phyloP scores from a whole-genome alignment of 768 basidiomycete species.

The Tricholomella constricta region DNA sequence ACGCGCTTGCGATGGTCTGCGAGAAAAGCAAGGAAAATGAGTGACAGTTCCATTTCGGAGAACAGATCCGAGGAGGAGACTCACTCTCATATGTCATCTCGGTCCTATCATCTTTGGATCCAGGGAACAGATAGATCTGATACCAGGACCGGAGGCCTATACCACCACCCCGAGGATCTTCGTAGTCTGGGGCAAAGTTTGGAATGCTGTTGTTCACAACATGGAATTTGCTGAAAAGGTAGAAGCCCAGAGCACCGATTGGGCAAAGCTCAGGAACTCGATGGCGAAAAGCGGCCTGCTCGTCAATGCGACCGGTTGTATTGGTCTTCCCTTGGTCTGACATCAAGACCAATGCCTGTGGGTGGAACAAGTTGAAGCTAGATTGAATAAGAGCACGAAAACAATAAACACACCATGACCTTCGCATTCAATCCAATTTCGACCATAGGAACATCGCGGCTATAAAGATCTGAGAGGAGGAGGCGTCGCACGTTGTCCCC shows the following conservation, averaged over 20 bases:
- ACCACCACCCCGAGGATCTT: conserved; percentile 5
- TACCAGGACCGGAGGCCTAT: conserved; percentile 29
- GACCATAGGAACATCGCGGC: too few species aligned
- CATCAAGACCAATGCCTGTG: too few species aligned
- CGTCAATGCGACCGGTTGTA: conserved; percentile 23
- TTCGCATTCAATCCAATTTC: too few species aligned
- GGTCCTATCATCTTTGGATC: background rate
- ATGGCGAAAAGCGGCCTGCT: conserved; percentile 28
- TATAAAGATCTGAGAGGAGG: too few species aligned
- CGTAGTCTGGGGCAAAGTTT: conserved; percentile 18
- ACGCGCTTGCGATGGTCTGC: conserved; percentile 28
- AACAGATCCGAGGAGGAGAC: conserved; percentile 5
- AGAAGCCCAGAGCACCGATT: conserved; percentile 6
- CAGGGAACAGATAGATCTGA: conserved; percentile 3
- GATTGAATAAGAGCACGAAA: too few species aligned
- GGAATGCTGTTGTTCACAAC: conserved; percentile 13
- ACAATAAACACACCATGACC: too few species aligned
- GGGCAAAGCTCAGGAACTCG: conserved; percentile 25
- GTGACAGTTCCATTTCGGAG: background rate
- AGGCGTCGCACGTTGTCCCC: too few species aligned
- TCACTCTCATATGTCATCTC: conserved; percentile 33
- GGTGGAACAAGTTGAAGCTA: too few species aligned
- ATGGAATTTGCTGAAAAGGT: conserved; percentile 24
- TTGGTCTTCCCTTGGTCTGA: too few species aligned
- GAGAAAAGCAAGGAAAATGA: background rate